Percentiles rank a stretch among this genome's conserved stretches.
These are phyloP conservation scores for Platanthera zijinensis DNA, from an alignment of 106 monocot species.

Conservation along the genomic window DNA sequence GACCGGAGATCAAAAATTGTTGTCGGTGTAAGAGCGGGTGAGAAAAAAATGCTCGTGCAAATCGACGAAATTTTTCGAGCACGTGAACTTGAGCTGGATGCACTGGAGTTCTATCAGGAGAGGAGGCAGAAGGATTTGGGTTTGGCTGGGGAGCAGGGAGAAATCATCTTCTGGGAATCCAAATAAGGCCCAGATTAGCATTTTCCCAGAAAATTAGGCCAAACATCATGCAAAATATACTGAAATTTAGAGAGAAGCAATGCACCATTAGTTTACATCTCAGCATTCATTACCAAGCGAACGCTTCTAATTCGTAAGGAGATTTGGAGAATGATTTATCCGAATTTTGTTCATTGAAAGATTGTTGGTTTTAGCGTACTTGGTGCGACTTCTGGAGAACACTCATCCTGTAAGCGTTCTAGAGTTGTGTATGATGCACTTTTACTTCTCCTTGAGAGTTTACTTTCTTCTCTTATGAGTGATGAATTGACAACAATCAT, in stretches of 20 bases:
- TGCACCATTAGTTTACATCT: too few species aligned
- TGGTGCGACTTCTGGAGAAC: too few species aligned
- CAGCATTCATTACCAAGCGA: too few species aligned
- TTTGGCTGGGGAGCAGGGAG: slow-evolving; percentile 69
- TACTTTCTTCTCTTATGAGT: too few species aligned
- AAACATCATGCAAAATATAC: neutral
- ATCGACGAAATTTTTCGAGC: slow-evolving; percentile 52
- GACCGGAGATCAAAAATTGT: slow-evolving; percentile 48
- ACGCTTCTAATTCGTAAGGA: too few species aligned
- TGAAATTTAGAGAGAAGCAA: neutral
- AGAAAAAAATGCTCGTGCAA: slow-evolving; percentile 77
- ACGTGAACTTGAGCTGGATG: slow-evolving; percentile 67
- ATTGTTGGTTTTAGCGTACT: too few species aligned
- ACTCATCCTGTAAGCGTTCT: too few species aligned
- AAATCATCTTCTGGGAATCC: slow-evolving; percentile 93
- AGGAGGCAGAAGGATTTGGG: slow-evolving; percentile 83
- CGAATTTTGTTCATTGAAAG: too few species aligned
- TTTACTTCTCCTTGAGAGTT: too few species aligned
- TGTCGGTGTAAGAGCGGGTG: slow-evolving; percentile 54
- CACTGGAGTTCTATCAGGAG: slow-evolving; percentile 89
- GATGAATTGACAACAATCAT: too few species aligned
- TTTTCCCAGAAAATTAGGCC: neutral
- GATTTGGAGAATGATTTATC: too few species aligned
- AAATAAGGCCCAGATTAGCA: neutral
- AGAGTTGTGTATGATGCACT: too few species aligned